These are phyloP conservation scores for Fraxinus latifolia DNA, from an alignment of 305 asterid genomes.

Conservation along the genomic window DNA sequence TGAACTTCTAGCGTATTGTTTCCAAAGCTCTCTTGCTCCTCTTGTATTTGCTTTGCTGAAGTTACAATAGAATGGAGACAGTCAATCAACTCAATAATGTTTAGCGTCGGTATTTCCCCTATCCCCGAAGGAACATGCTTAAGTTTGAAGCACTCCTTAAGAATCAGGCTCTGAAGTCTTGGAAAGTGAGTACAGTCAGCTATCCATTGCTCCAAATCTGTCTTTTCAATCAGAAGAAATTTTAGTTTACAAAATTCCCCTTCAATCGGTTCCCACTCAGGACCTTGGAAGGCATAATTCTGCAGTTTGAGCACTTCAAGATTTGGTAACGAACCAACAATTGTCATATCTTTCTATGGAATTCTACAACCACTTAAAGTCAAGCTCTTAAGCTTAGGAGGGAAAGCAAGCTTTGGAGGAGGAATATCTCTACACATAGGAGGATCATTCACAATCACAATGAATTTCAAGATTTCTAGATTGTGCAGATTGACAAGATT, in stretches of 20 bases:
- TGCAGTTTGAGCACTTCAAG: background rate
- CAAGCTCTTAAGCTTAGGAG: background rate
- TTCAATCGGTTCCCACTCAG: background rate
- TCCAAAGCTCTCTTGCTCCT: constrained; percentile 8
- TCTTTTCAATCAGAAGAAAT: background rate
- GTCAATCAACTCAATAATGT: background rate
- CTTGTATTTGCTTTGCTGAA: background rate
- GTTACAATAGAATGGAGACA: background rate
- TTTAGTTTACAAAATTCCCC: background rate
- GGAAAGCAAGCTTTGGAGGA: background rate
- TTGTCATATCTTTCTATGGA: background rate
- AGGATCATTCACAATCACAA: background rate
- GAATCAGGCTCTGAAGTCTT: background rate
- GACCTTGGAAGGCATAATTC: background rate
- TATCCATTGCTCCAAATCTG: background rate
- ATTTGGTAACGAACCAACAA: background rate
- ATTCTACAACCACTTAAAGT: background rate
- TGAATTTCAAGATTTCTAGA: constrained; percentile 7
- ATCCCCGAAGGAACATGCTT: background rate
- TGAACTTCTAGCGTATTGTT: background rate
- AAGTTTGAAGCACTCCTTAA: background rate
- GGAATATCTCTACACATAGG: background rate
- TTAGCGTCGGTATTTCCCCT: background rate
- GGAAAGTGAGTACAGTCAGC: background rate
- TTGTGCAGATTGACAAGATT: background rate